Percentiles rank a stretch among this genome's conserved stretches.
phyloP scores from a whole-genome alignment of 106 monocot genomes.

The Phalaenopsis equestris region DNA sequence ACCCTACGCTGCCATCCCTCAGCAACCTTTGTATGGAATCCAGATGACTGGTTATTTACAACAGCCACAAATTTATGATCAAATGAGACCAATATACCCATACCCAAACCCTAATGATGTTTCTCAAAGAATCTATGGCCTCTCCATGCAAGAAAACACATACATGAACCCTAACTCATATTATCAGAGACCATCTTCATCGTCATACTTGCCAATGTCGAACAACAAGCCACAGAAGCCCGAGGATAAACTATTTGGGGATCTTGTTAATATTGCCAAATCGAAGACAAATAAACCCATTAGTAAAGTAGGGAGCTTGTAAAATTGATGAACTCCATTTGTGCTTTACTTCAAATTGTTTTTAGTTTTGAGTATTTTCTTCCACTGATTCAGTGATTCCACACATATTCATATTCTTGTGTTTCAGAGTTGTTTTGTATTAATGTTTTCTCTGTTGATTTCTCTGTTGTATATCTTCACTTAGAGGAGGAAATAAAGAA shows the following conservation, averaged over 20 bases:
- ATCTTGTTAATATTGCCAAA: constrained; percentile 66
- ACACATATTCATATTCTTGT: background rate
- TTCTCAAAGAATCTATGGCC: constrained; percentile 62
- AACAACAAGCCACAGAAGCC: constrained; percentile 36
- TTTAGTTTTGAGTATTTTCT: background rate
- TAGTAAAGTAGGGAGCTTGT: constrained; percentile 24
- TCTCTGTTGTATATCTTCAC: background rate
- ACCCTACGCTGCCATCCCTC: constrained; percentile 14
- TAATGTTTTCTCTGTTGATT: constrained; percentile 2
- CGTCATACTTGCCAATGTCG: constrained; percentile 20
- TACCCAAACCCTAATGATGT: constrained; percentile 32
- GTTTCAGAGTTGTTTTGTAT: background rate
- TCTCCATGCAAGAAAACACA: constrained; percentile 41
- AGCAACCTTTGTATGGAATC: constrained; percentile 28
- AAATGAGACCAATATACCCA: constrained; percentile 10
- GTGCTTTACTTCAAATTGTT: background rate
- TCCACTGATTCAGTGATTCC: constrained; percentile 2
- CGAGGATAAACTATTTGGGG: constrained; percentile 71
- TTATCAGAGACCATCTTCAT: constrained; percentile 25
- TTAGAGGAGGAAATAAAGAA: background rate
- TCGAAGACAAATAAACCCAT: constrained; percentile 38
- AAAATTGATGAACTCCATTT: constrained; percentile 5
- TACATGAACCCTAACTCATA: constrained; percentile 13
- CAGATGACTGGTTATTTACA: constrained; percentile 29
- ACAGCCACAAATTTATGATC: constrained; percentile 29